Evolutionary conservation across 305 asterid species (phyloP).

Genomic region (Euphrasia arctica): DNA sequence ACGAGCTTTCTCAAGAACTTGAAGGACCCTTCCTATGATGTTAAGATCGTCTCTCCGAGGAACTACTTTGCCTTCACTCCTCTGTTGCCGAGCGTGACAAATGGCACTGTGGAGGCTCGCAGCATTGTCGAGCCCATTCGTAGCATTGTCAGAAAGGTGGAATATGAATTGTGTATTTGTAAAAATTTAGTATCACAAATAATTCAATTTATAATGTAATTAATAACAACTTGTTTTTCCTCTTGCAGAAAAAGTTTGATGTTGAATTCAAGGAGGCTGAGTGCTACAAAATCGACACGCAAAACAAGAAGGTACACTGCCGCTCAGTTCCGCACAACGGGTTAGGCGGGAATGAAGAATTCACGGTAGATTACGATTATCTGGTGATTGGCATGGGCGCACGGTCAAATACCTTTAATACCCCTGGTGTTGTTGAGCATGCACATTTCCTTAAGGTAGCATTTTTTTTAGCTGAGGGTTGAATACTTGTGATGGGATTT

Average conservation of each 20-base stretch:
- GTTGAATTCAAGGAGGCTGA: constrained; percentile 76
- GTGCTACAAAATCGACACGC: constrained; percentile 75
- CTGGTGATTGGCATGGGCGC: constrained; percentile 94
- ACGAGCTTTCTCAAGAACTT: constrained; percentile 59
- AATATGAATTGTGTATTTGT: not conserved
- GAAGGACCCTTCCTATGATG: constrained; percentile 53
- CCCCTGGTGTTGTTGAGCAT: constrained; percentile 89
- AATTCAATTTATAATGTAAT: not conserved
- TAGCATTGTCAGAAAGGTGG: constrained; percentile 55
- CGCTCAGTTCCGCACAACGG: constrained; percentile 39
- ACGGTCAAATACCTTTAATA: constrained; percentile 77
- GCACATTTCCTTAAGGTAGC: constrained; percentile 84
- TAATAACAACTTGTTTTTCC: not conserved
- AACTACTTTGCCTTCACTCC: constrained; percentile 76
- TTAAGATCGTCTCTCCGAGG: constrained; percentile 64
- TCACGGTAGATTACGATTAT: constrained; percentile 77
- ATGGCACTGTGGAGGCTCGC: constrained; percentile 78
- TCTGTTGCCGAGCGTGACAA: constrained; percentile 62
- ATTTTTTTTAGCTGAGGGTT: not conserved
- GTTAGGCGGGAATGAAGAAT: constrained; percentile 57
- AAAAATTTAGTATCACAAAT: too few species aligned
- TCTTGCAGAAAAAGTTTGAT: constrained; percentile 63
- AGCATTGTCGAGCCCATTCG: constrained; percentile 74
- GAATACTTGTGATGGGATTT: not conserved
- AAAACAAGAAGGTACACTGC: constrained; percentile 73